Evolutionary conservation across 2,329 filamentous ascomycete species (phyloP).

Genomic region (Colletotrichum plurivorum): DNA sequence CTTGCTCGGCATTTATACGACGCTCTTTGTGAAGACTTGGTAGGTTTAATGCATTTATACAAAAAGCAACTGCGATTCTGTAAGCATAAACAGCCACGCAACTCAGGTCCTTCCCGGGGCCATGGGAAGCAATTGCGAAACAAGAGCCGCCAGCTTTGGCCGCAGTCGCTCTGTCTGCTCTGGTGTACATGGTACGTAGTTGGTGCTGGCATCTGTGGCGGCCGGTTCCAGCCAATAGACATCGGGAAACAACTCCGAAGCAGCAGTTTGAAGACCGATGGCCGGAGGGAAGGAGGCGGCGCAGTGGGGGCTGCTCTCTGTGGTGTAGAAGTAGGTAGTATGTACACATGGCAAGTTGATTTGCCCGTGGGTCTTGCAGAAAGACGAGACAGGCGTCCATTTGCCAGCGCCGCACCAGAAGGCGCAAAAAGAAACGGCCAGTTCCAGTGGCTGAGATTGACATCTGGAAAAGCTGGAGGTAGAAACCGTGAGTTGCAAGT

Average conservation of each 20-base stretch:
- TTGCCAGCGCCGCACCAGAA: neutral
- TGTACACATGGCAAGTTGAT: no score
- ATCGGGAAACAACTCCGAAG: constrained; percentile 7
- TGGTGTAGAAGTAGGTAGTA: no score
- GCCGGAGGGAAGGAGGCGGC: constrained; percentile 26
- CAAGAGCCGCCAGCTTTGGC: constrained; percentile 12
- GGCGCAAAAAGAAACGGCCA: constrained; percentile 18
- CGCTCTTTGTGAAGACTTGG: neutral
- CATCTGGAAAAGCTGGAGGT: neutral
- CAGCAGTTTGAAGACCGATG: constrained; percentile 25
- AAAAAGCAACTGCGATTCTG: neutral
- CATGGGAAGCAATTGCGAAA: constrained; percentile 26
- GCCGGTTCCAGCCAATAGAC: constrained; percentile 19
- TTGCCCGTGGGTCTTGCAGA: neutral
- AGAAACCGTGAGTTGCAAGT: neutral
- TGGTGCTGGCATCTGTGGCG: constrained; percentile 19
- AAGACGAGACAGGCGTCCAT: neutral
- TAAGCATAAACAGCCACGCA: neutral
- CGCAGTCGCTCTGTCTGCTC: constrained; percentile 29
- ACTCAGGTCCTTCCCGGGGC: neutral
- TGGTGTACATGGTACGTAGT: no score
- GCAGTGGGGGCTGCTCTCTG: neutral
- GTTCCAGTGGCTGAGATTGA: constrained; percentile 12
- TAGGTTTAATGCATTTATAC: no score
- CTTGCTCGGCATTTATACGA: constrained; percentile 24